Evolutionary conservation across 352 stramenopile genomes (phyloP).

Genomic region (Phytophthora vignae): DNA sequence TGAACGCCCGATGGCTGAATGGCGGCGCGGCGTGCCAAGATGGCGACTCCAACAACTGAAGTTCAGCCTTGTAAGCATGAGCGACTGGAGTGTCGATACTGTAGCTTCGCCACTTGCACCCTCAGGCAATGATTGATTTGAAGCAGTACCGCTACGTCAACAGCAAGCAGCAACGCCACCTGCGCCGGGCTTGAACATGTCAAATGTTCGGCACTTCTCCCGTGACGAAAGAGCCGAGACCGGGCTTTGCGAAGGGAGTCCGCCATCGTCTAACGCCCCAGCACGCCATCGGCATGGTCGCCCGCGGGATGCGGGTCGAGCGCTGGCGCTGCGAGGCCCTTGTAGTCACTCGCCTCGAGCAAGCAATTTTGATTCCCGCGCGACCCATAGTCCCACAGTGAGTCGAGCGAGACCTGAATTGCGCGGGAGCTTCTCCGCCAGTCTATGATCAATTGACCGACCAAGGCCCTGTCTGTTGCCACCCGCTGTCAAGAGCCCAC

Average conservation of each 20-base stretch:
- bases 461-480: conserved; percentile 30
- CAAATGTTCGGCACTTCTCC: conserved; percentile 8
- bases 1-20: background rate
- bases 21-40: background rate
- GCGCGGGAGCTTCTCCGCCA: conserved; percentile 9
- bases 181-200: background rate
- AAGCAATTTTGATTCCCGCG: conserved; percentile 36
- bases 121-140: background rate
- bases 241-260: conserved; percentile 26
- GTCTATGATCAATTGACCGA: conserved; percentile 31
- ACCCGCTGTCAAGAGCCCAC: conserved; percentile 24
- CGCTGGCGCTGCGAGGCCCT: background rate
- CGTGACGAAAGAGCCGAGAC: background rate
- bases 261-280: conserved; percentile 36
- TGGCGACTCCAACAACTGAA: background rate
- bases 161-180: background rate
- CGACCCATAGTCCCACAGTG: conserved; percentile 35
- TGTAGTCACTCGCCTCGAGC: conserved; percentile 34
- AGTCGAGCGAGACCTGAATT: conserved; percentile 8
- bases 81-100: background rate
- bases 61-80: background rate
- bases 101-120: background rate
- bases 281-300: conserved; percentile 35
- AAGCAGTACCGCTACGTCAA: background rate
- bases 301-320: conserved; percentile 3